phyloP scores from a whole-genome alignment of 139 green algal genomes.

The Chlorella sp. region DNA sequence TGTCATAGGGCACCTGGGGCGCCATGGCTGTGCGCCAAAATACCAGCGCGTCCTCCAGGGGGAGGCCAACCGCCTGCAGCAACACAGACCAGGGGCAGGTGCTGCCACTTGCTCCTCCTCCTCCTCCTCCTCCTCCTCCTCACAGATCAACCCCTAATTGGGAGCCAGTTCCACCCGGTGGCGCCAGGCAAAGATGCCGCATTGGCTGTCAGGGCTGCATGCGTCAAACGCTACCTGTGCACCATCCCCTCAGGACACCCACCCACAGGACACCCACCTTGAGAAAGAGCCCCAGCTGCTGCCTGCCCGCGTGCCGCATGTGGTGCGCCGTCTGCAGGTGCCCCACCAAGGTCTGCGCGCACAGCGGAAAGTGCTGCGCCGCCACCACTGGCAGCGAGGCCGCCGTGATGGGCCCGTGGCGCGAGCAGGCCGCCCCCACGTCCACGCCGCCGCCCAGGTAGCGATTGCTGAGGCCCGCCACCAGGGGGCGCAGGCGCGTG shows the following conservation, averaged over 20 bases:
- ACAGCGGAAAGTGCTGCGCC: constrained; percentile 75
- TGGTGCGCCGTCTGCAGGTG: constrained; percentile 71
- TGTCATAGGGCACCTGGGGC: constrained; percentile 55
- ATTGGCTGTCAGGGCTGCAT: too few relatives aligned
- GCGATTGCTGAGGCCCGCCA: constrained; percentile 64
- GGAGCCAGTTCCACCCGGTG: too few relatives aligned
- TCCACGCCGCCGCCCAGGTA: constrained; percentile 6
- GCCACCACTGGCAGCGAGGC: constrained; percentile 38
- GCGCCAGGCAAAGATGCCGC: too few relatives aligned
- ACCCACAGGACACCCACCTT: too few relatives aligned
- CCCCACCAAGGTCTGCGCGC: constrained; percentile 71
- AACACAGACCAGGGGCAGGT: not conserved
- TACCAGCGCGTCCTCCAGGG: constrained; percentile 82
- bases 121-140: too few relatives aligned
- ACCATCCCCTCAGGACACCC: too few relatives aligned
- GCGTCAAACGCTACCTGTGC: too few relatives aligned
- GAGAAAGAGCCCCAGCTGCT: constrained; percentile 94
- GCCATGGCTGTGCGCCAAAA: constrained; percentile 90
- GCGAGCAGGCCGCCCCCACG: constrained; percentile 1
- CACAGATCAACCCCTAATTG: too few relatives aligned
- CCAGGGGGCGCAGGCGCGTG: constrained; percentile 73
- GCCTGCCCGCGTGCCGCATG: constrained; percentile 82
- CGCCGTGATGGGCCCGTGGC: constrained; percentile 12
- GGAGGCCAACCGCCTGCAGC: constrained; percentile 75
- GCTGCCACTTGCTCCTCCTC: too few relatives aligned